phyloP scores from a whole-genome alignment of 129 eudicot genomes.

The Lactuca saligna region DNA sequence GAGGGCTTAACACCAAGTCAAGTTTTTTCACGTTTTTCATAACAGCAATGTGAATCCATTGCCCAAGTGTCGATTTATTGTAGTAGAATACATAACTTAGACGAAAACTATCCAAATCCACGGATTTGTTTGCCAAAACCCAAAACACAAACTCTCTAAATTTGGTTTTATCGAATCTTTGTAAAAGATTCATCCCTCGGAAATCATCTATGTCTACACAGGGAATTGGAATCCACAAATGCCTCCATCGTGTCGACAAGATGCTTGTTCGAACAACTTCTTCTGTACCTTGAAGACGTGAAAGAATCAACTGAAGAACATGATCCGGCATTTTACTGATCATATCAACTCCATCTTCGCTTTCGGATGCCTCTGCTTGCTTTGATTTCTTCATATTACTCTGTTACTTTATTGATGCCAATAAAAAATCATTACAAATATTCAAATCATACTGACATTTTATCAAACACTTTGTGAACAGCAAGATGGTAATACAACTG shows the following conservation, averaged over 20 bases:
- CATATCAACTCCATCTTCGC: neutral
- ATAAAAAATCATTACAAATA: too few species aligned
- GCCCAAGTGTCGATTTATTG: neutral
- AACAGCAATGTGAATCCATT: neutral
- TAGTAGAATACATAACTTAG: neutral
- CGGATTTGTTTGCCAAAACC: neutral
- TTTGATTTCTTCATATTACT: too few species aligned
- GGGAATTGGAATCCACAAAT: neutral
- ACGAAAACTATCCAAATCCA: slow-evolving; percentile 1
- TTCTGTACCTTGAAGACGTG: neutral
- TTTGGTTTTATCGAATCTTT: neutral
- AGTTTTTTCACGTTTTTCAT: neutral
- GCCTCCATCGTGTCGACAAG: slow-evolving; percentile 7
- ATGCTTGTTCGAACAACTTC: neutral
- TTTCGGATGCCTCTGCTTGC: neutral
- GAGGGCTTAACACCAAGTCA: neutral
- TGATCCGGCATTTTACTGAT: neutral
- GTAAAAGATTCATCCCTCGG: neutral
- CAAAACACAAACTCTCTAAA: slow-evolving; percentile 7
- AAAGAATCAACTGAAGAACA: slow-evolving; percentile 2
- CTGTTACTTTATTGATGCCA: too few species aligned
- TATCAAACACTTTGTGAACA: too few species aligned
- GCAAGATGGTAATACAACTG: too few species aligned
- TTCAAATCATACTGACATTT: too few species aligned
- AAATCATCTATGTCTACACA: neutral